Conservation (phyloP, 2,329 filamentous ascomycete species). For the Colletotrichum noveboracense region DNA sequence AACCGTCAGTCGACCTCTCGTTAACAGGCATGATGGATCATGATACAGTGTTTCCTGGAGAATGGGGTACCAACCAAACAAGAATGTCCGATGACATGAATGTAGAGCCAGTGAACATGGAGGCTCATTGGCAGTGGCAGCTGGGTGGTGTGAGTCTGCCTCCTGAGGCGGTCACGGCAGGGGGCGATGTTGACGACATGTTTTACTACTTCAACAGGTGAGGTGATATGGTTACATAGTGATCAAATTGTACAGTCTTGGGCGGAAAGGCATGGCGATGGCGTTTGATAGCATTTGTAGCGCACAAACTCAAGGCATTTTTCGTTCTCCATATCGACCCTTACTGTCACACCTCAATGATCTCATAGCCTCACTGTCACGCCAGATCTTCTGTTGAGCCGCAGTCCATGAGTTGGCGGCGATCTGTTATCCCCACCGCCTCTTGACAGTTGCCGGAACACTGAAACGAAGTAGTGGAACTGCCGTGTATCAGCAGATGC, state of each 20-base stretch:
- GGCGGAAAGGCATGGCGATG: background rate
- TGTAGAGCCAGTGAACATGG: background rate
- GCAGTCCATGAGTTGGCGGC: background rate
- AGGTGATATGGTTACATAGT: background rate
- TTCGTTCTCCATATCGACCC: background rate
- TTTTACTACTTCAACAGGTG: conserved; percentile 13
- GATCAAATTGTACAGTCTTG: background rate
- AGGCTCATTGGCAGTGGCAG: background rate
- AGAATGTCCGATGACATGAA: background rate
- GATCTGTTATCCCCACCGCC: background rate
- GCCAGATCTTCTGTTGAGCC: background rate
- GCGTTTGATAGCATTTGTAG: background rate
- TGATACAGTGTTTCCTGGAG: background rate
- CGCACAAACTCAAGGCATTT: background rate
- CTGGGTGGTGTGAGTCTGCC: conserved; percentile 25
- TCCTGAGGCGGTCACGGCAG: conserved; percentile 22
- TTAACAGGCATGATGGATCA: background rate
- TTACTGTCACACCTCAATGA: background rate
- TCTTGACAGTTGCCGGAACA: background rate
- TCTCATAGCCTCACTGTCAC: background rate
- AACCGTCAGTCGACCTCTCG: background rate
- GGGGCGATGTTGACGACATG: conserved; percentile 25
- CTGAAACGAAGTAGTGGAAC: background rate
- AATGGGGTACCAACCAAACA: background rate
- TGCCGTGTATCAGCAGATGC: background rate